Base-by-base conservation (phyloP, 306 rosid genomes). In the Boehmeria nivea region DNA sequence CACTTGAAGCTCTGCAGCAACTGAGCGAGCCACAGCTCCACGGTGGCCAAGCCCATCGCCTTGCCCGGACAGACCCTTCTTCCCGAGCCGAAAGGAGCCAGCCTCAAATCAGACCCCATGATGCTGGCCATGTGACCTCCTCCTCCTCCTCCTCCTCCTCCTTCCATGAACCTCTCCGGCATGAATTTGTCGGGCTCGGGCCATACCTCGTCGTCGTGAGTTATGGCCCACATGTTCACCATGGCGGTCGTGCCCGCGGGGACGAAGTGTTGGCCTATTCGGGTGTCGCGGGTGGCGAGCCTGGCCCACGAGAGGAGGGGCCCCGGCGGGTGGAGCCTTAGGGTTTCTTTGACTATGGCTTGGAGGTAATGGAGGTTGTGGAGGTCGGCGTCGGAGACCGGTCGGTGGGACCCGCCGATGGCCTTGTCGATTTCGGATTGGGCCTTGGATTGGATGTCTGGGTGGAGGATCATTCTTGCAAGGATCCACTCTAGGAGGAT, bases 281-380 rank as follows among this genome's bases (percentile, higher is more conserved):
- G 60, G 9, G 85, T 73, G 63, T 85, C 97, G 3, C 78, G 78
- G 15, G 78, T 43, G 12, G 95, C 81, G 3, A 88, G 74, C 12
- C 96, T 72, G 11, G 96, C 96, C 96, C 96, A 88, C 0, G 95
- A 88, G 12, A 88, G 77, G 1, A 88, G 72, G 0, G 96, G 96
- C 0, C 94, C 96, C 0, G 94, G 96, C 14, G 96, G 91, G 72
- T 88, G 96, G 36, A 82, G 60, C 61, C 96, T 67, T 2, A 88
- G 61, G 16, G 73, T n/a, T n/a, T n/a, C n/a, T n/a, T n/a, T n/a
- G n/a, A n/a, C n/a, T n/a, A n/a, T n/a, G n/a, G n/a, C n/a, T 59
- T 64, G 81, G 6, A 88, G 68, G 45, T 85, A 88, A 16, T 36
- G 73, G 12, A 88, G 75, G 10, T 82, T 80, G 0, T 77, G 79